Evolutionary conservation across 2,329 filamentous ascomycete genomes (phyloP).

Genomic region (Colletotrichum aenigma): DNA sequence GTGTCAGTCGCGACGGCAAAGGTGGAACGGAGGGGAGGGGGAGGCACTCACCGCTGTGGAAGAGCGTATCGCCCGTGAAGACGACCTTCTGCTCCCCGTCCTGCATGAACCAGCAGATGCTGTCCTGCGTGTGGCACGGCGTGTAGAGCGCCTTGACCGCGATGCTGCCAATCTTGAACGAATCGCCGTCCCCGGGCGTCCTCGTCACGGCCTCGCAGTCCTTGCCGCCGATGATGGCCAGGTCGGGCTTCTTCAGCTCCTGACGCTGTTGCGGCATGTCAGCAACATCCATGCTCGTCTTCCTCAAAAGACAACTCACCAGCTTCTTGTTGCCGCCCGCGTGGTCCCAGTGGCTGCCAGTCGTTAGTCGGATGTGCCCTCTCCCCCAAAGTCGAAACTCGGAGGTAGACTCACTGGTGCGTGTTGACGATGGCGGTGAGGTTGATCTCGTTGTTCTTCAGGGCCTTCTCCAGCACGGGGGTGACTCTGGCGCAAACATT

Average conservation of each 20-base stretch:
- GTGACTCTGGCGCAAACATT: slow-evolving; percentile 49
- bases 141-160: slow-evolving; percentile 88
- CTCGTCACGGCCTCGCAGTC: slow-evolving; percentile 81
- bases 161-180: slow-evolving; percentile 84
- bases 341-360: slow-evolving; percentile 84
- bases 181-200: slow-evolving; percentile 76
- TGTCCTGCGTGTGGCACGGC: slow-evolving; percentile 97
- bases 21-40: neutral
- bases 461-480: slow-evolving; percentile 74
- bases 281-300: neutral
- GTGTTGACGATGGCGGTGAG: slow-evolving; percentile 93
- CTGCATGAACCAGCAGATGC: slow-evolving; percentile 92
- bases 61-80: slow-evolving; percentile 96
- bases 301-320: slow-evolving; percentile 46
- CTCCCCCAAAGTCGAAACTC: neutral
- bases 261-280: slow-evolving; percentile 30
- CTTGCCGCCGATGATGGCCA: slow-evolving; percentile 86
- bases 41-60: slow-evolving; percentile 75
- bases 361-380: neutral
- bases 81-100: slow-evolving; percentile 78
- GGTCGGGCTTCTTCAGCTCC: slow-evolving; percentile 58
- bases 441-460: slow-evolving; percentile 75
- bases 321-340: slow-evolving; percentile 88
- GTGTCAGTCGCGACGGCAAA: neutral
- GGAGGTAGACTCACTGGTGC: slow-evolving; percentile 75